Conservation (phyloP, 371 early-diverging fungal genomes). For the Lichtheimia hyalospora region DNA sequence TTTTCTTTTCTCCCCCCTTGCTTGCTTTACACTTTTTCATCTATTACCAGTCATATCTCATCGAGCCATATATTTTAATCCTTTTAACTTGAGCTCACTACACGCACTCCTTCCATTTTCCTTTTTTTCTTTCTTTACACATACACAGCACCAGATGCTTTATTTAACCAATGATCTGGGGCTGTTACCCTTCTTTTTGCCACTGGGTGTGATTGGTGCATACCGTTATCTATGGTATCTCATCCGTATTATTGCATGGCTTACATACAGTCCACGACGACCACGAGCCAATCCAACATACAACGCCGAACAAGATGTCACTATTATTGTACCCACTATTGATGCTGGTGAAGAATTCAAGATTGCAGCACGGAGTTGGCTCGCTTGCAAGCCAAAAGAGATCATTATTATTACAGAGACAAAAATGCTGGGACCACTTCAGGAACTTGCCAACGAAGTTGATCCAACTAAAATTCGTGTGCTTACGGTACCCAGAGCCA, state of each 20-base stretch:
- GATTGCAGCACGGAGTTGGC: constrained; percentile 70
- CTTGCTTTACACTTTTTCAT: background rate
- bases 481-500: constrained; percentile 55
- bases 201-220: constrained; percentile 69
- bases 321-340: constrained; percentile 72
- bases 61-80: no score
- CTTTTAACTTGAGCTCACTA: background rate
- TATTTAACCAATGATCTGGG: constrained; percentile 62
- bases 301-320: constrained; percentile 59
- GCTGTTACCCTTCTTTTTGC: constrained; percentile 64
- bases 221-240: constrained; percentile 72
- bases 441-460: constrained; percentile 53
- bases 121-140: background rate
- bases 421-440: constrained; percentile 50
- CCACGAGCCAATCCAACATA: constrained; percentile 55
- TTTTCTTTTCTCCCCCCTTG: background rate
- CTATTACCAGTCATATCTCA: no score
- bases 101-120: constrained; percentile 5
- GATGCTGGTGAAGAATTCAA: constrained; percentile 75
- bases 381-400: constrained; percentile 62
- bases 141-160: constrained; percentile 44
- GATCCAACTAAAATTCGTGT: constrained; percentile 50
- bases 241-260: constrained; percentile 56
- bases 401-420: constrained; percentile 60
- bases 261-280: constrained; percentile 44